Evolutionary conservation across 345 rosid genomes (phyloP), one percentile per base, ranked within the genome.

Genomic region (Barbarea vulgaris): DNA sequence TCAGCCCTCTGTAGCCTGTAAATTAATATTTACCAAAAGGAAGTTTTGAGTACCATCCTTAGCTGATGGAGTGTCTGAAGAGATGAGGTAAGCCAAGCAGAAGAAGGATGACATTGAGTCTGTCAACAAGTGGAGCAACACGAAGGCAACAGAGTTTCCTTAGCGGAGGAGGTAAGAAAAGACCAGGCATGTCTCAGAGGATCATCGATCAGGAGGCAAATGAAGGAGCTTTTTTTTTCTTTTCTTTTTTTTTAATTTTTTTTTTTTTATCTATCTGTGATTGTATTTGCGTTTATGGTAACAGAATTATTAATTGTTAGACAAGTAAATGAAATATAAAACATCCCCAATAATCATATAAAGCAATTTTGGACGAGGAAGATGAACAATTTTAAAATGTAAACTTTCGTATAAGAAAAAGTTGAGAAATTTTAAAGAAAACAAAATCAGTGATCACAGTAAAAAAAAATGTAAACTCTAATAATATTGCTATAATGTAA

Each of bases 141-240:
- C 25, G 3, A 24, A 24, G 25, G 25, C 25, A 24, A 3, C 25
- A 24, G 72, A 37, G 68, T 15, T 88, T 89, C 36, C 83, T 82
- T 72, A 87, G 84, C 77, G 62, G 73, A 11, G 81, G 90, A 1
- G 83, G 72, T 46, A 89, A 87, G 83, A 89, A 79, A 68, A 80
- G 93, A 66, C 85, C 87, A 0, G 89, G 83, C 3, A 96, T 84
- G 57, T 25, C 85, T 37, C 86, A 87, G 88, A 85, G 9, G 89
- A 87, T 70, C 64, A n/a, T n/a, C n/a, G 87, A 36, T 78, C 88
- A 2, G 90, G 96, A 15, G 91, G 92, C 18, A 86, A 82, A 78
- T 83, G 72, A 2, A n/a, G n/a, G n/a, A n/a, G n/a, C n/a, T n/a
- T n/a, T n/a, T n/a, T n/a, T n/a, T n/a, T n/a, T n/a, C n/a, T n/a